Evolutionary conservation across 768 basidiomycete genomes (phyloP).

Genomic region (Suillus hirtellus): DNA sequence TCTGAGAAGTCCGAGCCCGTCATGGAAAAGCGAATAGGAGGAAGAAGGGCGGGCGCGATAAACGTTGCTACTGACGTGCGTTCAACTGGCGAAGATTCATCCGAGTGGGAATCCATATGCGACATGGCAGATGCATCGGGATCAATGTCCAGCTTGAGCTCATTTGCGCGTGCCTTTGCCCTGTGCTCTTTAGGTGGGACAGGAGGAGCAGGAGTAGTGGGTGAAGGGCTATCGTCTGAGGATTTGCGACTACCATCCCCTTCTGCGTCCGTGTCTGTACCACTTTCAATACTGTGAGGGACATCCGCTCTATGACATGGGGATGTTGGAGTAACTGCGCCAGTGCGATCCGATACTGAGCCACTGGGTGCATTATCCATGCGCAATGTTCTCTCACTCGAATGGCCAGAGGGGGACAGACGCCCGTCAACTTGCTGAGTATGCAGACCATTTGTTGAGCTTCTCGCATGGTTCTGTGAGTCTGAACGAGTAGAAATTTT

Average conservation of each 20-base stretch:
- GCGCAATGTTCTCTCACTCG: conserved; percentile 15
- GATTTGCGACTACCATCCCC: conserved; percentile 38
- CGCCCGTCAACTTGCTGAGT: conserved; percentile 14
- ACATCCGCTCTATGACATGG: conserved; percentile 69
- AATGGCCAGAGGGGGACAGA: conserved; percentile 14
- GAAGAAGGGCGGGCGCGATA: conserved; percentile 77
- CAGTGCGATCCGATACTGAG: conserved; percentile 26
- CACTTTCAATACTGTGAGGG: conserved; percentile 71
- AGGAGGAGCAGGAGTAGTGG: conserved; percentile 37
- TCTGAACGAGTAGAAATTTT: conserved; percentile 35
- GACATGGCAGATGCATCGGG: conserved; percentile 19
- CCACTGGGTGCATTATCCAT: conserved; percentile 21
- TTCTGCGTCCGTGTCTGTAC: conserved; percentile 70
- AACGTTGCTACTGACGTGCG: conserved; percentile 71
- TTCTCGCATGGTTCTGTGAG: conserved; percentile 24
- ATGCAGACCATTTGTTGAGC: conserved; percentile 4
- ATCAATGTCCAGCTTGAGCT: conserved; percentile 29
- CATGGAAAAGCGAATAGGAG: conserved; percentile 90
- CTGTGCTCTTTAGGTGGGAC: conserved; percentile 47
- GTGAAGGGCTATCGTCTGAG: conserved; percentile 24
- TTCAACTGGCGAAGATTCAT: conserved; percentile 67
- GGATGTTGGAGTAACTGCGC: conserved; percentile 44
- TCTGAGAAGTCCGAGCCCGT: conserved; percentile 81
- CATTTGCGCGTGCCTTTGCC: conserved; percentile 26
- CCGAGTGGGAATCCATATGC: conserved; percentile 40